phyloP scores from a whole-genome alignment of 2,329 filamentous ascomycete species.

The Simplicillium aogashimaense region DNA sequence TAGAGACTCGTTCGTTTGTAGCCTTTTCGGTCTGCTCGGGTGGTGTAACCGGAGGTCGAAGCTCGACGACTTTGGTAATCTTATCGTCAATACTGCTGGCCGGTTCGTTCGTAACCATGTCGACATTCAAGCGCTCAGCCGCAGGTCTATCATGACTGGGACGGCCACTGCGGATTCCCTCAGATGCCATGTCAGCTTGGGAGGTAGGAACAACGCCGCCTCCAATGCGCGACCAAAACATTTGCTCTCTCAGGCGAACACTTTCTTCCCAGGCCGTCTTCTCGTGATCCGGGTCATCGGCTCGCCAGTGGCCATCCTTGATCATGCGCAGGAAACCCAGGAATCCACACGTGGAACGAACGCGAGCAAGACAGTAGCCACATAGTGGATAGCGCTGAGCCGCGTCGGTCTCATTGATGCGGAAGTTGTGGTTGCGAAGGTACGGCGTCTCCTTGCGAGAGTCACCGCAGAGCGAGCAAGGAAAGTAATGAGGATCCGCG shows the following conservation, averaged over 20 bases:
- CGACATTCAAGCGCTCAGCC: constrained; percentile 2
- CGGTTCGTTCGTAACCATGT: too few relatives aligned
- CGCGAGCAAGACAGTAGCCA: constrained; percentile 71
- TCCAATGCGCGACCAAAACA: constrained; percentile 94
- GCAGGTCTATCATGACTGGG: constrained; percentile 20
- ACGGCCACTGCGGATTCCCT: constrained; percentile 22
- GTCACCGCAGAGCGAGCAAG: constrained; percentile 87
- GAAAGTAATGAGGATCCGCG: constrained; percentile 45
- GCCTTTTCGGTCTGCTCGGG: constrained; percentile 18
- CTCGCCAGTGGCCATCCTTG: constrained; percentile 84
- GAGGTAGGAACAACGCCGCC: constrained; percentile 73
- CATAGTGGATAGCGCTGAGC: constrained; percentile 87
- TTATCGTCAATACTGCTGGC: background rate
- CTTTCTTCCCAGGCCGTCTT: constrained; percentile 92
- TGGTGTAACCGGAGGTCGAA: constrained; percentile 16
- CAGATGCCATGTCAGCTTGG: constrained; percentile 15
- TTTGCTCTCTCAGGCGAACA: constrained; percentile 77
- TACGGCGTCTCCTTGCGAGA: constrained; percentile 60
- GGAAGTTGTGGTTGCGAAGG: constrained; percentile 76
- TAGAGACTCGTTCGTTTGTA: constrained; percentile 14
- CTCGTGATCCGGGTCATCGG: constrained; percentile 74
- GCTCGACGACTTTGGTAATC: constrained; percentile 11
- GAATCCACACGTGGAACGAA: constrained; percentile 86
- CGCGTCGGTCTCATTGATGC: constrained; percentile 75
- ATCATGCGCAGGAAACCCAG: constrained; percentile 85